These are phyloP conservation scores for Fonsecaea nubica DNA, from an alignment of 2,329 filamentous ascomycete species.

Conservation along the genomic window DNA sequence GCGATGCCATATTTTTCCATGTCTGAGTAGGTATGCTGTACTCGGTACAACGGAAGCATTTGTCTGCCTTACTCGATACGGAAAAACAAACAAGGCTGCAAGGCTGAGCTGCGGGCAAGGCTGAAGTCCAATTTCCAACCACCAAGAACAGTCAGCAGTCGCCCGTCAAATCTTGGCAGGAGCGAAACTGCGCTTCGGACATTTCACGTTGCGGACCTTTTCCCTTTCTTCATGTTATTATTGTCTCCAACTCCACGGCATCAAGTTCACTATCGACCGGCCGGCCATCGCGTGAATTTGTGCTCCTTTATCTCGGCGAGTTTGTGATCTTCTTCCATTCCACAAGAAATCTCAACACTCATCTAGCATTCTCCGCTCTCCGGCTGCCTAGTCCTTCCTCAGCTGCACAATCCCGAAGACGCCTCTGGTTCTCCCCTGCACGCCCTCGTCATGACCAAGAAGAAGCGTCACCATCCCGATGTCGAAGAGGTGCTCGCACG, in stretches of 20 bases:
- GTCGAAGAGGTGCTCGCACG: conserved; percentile 86
- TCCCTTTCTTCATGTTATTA: neutral
- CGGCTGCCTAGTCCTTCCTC: neutral
- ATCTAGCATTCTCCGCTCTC: neutral
- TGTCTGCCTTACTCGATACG: neutral
- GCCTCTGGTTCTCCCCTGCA: neutral
- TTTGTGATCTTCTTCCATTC: neutral
- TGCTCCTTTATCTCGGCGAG: neutral
- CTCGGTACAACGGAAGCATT: neutral
- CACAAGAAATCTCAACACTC: neutral
- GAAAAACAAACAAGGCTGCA: neutral
- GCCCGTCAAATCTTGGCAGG: neutral
- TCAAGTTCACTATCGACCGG: neutral
- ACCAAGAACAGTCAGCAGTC: neutral
- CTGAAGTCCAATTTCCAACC: neutral
- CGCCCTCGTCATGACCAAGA: conserved; percentile 74
- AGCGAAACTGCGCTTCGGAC: conserved; percentile 1
- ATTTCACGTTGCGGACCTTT: neutral
- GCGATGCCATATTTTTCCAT: neutral
- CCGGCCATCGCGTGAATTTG: neutral
- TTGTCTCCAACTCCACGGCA: neutral
- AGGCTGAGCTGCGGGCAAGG: neutral
- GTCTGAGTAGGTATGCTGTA: neutral
- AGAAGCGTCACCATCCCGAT: conserved; percentile 84
- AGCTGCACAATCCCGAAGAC: neutral